Percentiles rank a stretch among this genome's conserved stretches.
These are phyloP conservation scores for Macrophomina pseudophaseolina DNA, from an alignment of 2,329 filamentous ascomycete species.

Conservation along the genomic window DNA sequence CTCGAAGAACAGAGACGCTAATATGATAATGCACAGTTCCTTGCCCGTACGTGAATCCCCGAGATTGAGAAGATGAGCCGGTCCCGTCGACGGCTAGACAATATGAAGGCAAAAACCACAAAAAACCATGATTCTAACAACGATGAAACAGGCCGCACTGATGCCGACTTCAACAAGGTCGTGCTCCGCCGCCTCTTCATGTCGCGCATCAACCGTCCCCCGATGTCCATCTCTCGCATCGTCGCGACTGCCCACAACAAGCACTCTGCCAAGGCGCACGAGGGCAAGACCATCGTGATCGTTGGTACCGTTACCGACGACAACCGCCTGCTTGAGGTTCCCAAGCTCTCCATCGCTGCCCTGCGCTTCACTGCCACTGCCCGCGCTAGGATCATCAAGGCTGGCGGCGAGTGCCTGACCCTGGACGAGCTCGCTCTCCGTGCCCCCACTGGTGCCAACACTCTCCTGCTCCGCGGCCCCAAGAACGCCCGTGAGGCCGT, in stretches of 20 bases:
- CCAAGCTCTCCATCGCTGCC: conserved; percentile 92
- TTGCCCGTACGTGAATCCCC: conserved; percentile 74
- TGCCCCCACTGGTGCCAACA: conserved; percentile 95
- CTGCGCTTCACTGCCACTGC: conserved; percentile 97
- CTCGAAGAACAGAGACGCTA: too few species aligned
- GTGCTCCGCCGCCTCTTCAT: conserved; percentile 97
- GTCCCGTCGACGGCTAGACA: neutral
- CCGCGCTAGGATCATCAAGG: conserved; percentile 88
- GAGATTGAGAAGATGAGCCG: neutral
- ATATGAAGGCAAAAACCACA: neutral
- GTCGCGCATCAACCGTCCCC: conserved; percentile 91
- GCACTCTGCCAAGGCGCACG: conserved; percentile 59
- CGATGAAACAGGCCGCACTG: conserved; percentile 76
- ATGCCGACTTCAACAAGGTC: conserved; percentile 98
- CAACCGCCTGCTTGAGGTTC: conserved; percentile 82
- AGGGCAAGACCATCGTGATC: conserved; percentile 86
- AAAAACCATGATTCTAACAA: neutral
- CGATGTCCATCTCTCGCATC: conserved; percentile 93
- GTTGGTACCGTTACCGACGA: conserved; percentile 97
- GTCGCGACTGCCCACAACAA: conserved; percentile 64
- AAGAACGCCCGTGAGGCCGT: conserved; percentile 98
- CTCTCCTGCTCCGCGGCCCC: conserved; percentile 92
- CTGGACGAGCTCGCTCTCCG: conserved; percentile 96
- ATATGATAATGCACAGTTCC: conserved; percentile 57
- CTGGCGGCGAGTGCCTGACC: conserved; percentile 93